Evolutionary conservation across 2,329 filamentous ascomycete genomes (phyloP), one percentile per base, ranked within the genome.

Genomic region (Pseudogymnoascus sp.): DNA sequence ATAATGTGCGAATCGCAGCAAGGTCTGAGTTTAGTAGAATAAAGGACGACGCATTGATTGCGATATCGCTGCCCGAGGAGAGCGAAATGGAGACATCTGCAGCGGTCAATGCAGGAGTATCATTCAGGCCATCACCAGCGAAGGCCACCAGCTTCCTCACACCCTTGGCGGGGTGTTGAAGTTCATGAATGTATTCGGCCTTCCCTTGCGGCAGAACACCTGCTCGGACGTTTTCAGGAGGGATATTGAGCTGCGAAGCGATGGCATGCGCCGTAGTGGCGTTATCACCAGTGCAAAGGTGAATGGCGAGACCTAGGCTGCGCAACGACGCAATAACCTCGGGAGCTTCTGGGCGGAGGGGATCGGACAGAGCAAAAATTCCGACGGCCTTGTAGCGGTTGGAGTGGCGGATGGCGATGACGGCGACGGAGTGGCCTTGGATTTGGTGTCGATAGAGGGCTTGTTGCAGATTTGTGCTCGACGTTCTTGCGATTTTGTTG

Each of bases 51-150:
- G 87, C 88, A 60, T 86, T 88, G 67, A 96, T 88, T 52, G 92
- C 91, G 31, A 96, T 87, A 74, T 96, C 91, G 55, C 88, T 90
- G 63, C 91, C 92, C 0, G 86, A 89, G 3, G 90, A 90, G 70
- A 96, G 88, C 62, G 91, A 91, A 65, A 96, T 89, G 69, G 89
- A 90, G 0, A 96, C 87, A 71, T 96, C 91, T 14, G 91, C 90
- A 18, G 85, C 86, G 4, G 88, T 84, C 37, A 96, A 83, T 5
- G 91, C 91, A 0, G 91, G 91, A 0, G 90, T 87, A 77, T 96
- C 91, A 75, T 96, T 96, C 77, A 95, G 91, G 68, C 91, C 91
- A 72, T 96, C 91, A 63, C 91, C 91, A 4, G 95, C 88, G 85
- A 96, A 96, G 68, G 89, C 91, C 4, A 96, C 83, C 60, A 37